Evolutionary conservation across 129 eudicot species (phyloP).

Genomic region (Arctium minus): DNA sequence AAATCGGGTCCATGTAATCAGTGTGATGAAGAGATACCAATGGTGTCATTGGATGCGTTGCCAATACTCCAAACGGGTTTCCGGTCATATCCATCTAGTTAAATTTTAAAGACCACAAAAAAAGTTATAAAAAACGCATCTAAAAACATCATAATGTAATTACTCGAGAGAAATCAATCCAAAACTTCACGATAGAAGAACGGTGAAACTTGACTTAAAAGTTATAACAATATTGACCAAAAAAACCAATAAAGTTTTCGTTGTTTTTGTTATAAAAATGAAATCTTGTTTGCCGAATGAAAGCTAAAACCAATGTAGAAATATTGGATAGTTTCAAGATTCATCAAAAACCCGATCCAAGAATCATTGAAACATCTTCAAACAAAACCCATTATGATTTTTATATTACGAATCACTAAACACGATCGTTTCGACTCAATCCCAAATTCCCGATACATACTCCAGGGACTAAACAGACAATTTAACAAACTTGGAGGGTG

Average conservation of each 20-base stretch:
- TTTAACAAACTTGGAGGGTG: not conserved
- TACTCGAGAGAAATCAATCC: not conserved
- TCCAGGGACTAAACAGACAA: not conserved
- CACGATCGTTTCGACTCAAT: not conserved
- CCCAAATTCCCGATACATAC: not conserved
- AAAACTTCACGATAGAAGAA: not conserved
- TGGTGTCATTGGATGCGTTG: constrained; percentile 67
- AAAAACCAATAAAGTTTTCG: too few relatives aligned
- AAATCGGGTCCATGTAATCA: constrained; percentile 56
- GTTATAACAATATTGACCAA: too few relatives aligned
- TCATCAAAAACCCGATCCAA: not conserved
- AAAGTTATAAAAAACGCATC: not conserved
- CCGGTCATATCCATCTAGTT: constrained; percentile 80
- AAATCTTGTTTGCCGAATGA: not conserved
- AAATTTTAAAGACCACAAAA: not conserved
- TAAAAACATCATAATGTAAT: too few relatives aligned
- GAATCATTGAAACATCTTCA: not conserved
- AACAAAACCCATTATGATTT: not conserved
- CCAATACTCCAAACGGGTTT: constrained; percentile 57
- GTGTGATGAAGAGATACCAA: constrained; percentile 61
- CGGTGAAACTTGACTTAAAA: not conserved
- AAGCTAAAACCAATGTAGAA: not conserved
- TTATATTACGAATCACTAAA: not conserved
- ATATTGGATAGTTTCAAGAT: not conserved
- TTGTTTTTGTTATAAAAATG: not conserved